Conservation (phyloP, 73 alveolate genomes). For the Tetrahymena thermophila region DNA sequence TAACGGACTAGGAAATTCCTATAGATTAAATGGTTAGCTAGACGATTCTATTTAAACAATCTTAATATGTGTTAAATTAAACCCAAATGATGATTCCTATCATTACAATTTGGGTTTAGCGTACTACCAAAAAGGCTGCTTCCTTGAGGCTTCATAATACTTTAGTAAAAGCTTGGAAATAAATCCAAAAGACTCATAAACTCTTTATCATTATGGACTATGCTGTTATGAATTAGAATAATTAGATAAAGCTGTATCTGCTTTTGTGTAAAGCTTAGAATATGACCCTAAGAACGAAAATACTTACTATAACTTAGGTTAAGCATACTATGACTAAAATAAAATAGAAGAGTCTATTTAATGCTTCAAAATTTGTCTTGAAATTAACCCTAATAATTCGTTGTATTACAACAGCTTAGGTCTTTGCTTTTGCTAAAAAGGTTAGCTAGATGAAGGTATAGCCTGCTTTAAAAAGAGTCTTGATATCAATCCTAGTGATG, state of each 20-base stretch:
- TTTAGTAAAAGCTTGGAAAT: background rate
- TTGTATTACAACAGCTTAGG: background rate
- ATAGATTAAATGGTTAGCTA: background rate
- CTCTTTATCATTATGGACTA: background rate
- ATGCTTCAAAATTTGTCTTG: background rate
- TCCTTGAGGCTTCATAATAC: background rate
- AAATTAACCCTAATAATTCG: background rate
- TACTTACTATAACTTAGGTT: background rate
- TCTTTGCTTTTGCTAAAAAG: background rate
- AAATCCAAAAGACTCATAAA: background rate
- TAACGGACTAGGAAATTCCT: background rate
- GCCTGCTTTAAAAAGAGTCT: background rate
- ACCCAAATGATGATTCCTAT: background rate
- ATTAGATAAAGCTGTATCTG: background rate
- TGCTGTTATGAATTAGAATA: background rate
- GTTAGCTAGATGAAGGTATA: background rate
- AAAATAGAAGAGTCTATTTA: background rate
- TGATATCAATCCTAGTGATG: background rate
- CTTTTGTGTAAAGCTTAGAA: background rate
- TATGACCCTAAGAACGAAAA: background rate
- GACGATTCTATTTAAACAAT: background rate
- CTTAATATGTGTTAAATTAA: background rate
- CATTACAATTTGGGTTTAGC: background rate
- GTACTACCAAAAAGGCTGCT: background rate
- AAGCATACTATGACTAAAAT: background rate